These are phyloP conservation scores for Fusarium kyushuense DNA, from an alignment of 2,329 filamentous ascomycete genomes.

Conservation along the genomic window DNA sequence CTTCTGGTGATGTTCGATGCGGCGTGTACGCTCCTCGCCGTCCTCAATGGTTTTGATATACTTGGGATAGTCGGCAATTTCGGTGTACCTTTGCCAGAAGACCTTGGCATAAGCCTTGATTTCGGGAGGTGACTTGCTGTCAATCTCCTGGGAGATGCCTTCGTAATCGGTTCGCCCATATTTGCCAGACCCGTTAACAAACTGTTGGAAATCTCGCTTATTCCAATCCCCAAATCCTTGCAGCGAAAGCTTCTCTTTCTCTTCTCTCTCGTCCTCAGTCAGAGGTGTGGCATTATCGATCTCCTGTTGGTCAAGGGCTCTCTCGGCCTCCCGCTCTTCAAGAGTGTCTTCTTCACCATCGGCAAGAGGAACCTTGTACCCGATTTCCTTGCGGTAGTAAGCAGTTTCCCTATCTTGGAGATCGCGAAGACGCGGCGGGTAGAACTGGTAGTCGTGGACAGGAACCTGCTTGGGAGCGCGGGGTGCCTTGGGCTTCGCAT, in stretches of 20 bases:
- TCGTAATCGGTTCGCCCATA: slow-evolving; percentile 90
- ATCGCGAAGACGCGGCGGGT: slow-evolving; percentile 83
- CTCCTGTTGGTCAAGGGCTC: slow-evolving; percentile 86
- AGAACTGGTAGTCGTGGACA: slow-evolving; percentile 98
- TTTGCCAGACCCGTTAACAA: slow-evolving; percentile 93
- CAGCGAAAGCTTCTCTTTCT: slow-evolving; percentile 84
- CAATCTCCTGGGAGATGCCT: slow-evolving; percentile 87
- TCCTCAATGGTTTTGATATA: slow-evolving; percentile 90
- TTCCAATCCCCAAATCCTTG: slow-evolving; percentile 97
- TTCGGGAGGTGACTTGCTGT: slow-evolving; percentile 87
- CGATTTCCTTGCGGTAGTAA: slow-evolving; percentile 94
- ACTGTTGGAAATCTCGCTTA: slow-evolving; percentile 97
- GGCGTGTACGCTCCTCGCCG: slow-evolving; percentile 89
- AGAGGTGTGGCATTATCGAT: slow-evolving; percentile 92
- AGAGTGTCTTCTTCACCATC: slow-evolving; percentile 91
- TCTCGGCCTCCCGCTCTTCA: slow-evolving; percentile 86
- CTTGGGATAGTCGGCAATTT: slow-evolving; percentile 90
- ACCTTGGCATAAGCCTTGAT: slow-evolving; percentile 92
- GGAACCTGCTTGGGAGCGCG: slow-evolving; percentile 91
- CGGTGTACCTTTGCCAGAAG: slow-evolving; percentile 95
- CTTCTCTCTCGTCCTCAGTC: slow-evolving; percentile 88
- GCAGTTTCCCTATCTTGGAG: slow-evolving; percentile 97
- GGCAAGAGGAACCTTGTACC: slow-evolving; percentile 89
- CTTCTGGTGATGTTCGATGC: slow-evolving; percentile 91
- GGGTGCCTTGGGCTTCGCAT: slow-evolving; percentile 95